A percentile compares a stretch with the other conserved stretches of the same genome.
Conservation (phyloP, 106 monocot species). For the Acorus calamus region DNA sequence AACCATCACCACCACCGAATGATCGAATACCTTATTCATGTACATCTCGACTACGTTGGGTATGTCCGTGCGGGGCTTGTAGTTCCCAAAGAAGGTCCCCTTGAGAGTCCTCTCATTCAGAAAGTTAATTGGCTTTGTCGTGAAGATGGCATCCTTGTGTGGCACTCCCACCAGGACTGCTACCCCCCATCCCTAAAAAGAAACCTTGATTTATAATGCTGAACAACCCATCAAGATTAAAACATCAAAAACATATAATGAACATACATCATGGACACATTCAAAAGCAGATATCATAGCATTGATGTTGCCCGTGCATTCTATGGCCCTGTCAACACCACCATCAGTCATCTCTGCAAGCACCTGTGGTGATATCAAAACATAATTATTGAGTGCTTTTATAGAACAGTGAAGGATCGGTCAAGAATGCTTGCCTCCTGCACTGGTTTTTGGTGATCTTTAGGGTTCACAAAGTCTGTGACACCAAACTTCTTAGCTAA, state of each 20-base stretch:
- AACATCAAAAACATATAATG: too few species aligned
- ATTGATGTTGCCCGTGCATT: slow-evolving; percentile 38
- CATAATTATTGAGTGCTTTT: neutral
- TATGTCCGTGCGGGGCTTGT: slow-evolving; percentile 35
- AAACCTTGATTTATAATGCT: too few species aligned
- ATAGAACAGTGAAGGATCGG: too few species aligned
- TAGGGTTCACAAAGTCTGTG: slow-evolving; percentile 38
- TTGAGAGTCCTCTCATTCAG: slow-evolving; percentile 29
- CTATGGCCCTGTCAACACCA: slow-evolving; percentile 35
- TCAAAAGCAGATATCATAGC: slow-evolving; percentile 49
- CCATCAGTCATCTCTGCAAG: slow-evolving; percentile 40
- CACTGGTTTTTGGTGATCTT: slow-evolving; percentile 35
- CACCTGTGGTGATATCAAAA: slow-evolving; percentile 9
- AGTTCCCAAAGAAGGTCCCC: slow-evolving; percentile 37
- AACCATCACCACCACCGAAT: too few species aligned
- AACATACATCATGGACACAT: slow-evolving; percentile 26
- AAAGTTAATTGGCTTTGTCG: slow-evolving; percentile 20
- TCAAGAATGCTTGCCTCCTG: slow-evolving; percentile 22
- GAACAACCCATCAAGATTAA: too few species aligned
- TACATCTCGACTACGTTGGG: slow-evolving; percentile 33
- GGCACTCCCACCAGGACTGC: slow-evolving; percentile 37
- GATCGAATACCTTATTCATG: slow-evolving; percentile 29
- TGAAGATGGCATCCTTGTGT: slow-evolving; percentile 29
- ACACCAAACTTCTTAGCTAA: slow-evolving; percentile 41
- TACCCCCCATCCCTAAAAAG: slow-evolving; percentile 7